These are phyloP conservation scores for Colletotrichum cuscutae DNA, from an alignment of 2,329 filamentous ascomycete species.

Conservation along the genomic window DNA sequence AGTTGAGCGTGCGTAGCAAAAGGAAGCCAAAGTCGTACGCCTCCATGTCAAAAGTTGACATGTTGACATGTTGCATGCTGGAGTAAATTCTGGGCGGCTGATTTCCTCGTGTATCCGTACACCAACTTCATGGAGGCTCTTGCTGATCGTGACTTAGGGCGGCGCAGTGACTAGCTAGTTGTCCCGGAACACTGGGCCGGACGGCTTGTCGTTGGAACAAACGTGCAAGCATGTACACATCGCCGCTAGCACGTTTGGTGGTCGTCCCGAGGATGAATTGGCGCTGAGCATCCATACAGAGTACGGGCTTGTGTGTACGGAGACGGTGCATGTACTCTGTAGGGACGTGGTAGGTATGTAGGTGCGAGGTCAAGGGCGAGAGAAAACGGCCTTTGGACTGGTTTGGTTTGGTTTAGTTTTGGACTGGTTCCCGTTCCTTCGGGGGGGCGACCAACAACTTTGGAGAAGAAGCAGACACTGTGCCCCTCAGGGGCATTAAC, in stretches of 20 bases:
- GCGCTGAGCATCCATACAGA: not conserved
- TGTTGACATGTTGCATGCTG: not conserved
- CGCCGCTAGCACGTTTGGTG: slow-evolving; percentile 6
- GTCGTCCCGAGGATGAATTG: slow-evolving; percentile 19
- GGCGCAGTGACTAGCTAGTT: not conserved
- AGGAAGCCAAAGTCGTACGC: not conserved
- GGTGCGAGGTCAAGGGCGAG: slow-evolving; percentile 17
- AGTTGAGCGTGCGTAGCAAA: not conserved
- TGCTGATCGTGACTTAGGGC: not conserved
- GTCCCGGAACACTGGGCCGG: not conserved
- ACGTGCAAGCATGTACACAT: slow-evolving; percentile 2
- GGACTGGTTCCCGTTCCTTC: slow-evolving; percentile 8
- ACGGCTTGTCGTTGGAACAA: slow-evolving; percentile 31
- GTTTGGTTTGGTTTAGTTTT: slow-evolving; percentile 1
- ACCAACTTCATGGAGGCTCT: not conserved
- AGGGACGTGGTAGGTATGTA: not conserved
- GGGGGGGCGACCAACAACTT: slow-evolving; percentile 20
- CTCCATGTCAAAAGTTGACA: not conserved
- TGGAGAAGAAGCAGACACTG: slow-evolving; percentile 28
- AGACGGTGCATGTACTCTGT: not conserved
- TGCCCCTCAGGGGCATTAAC: slow-evolving; percentile 35
- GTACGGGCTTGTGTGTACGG: not conserved
- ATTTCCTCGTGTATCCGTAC: not conserved
- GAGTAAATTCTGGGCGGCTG: not conserved
- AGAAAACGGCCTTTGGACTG: slow-evolving; percentile 24